These are phyloP conservation scores for Zasmidium cellare DNA, from an alignment of 2,329 filamentous ascomycete species.

Conservation along the genomic window DNA sequence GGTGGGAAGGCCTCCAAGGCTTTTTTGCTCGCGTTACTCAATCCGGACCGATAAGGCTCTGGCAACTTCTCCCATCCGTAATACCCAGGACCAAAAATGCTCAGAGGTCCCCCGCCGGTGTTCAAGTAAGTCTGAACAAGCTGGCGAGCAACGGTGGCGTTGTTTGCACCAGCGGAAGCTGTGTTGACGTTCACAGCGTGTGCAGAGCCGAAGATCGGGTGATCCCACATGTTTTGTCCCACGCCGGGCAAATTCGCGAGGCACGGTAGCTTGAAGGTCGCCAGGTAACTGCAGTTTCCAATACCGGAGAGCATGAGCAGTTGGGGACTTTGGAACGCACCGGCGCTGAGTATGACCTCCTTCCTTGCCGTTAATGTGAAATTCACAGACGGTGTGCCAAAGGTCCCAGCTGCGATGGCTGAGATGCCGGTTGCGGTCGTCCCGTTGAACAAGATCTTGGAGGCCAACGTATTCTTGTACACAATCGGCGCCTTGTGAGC, in stretches of 20 bases:
- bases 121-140: too few relatives aligned
- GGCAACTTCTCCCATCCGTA: constrained; percentile 11
- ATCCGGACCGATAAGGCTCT: too few relatives aligned
- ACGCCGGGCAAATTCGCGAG: constrained; percentile 30
- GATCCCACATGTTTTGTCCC: constrained; percentile 30
- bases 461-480: constrained; percentile 34
- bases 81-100: background rate
- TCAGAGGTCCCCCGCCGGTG: constrained; percentile 3
- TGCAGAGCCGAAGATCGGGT: constrained; percentile 38
- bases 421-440: constrained; percentile 31
- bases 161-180: constrained; percentile 7
- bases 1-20: too few relatives aligned
- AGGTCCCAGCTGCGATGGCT: constrained; percentile 25
- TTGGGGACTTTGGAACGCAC: constrained; percentile 45
- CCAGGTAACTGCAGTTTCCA: constrained; percentile 32
- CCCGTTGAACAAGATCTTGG: constrained; percentile 34
- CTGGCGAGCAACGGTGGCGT: too few relatives aligned
- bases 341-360: constrained; percentile 47
- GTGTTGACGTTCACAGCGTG: constrained; percentile 16
- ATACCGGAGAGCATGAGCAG: constrained; percentile 35
- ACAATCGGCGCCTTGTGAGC: too few relatives aligned
- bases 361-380: constrained; percentile 34
- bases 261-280: constrained; percentile 31
- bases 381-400: too few relatives aligned
- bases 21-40: too few relatives aligned